Evolutionary conservation across 2,329 filamentous ascomycete species (phyloP), one percentile per base, ranked within the genome.

Genomic region (Aspergillus sp.): DNA sequence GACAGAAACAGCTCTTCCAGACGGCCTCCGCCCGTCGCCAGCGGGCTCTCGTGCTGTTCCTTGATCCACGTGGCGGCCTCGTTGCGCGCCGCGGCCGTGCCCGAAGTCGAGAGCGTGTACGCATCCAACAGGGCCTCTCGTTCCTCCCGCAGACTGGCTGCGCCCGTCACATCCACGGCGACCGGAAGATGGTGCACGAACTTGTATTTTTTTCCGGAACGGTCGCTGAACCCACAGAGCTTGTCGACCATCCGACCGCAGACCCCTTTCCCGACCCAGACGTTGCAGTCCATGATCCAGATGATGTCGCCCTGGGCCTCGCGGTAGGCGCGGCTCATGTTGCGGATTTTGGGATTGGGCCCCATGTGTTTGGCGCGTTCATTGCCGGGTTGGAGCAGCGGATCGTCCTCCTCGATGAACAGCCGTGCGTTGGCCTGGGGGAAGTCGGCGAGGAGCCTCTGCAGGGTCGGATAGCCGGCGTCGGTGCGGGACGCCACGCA

Each of bases 321-420:
- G 23, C 91, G 79, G 68, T 97, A 99, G 2, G 91, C 92, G 41
- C 91, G 84, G 69, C 92, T 97, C 79, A 97, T 90, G 70, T 99
- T 99, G 47, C 94, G 82, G 62, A 99, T 95, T 77, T 99, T 99
- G n/a, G 94, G 94, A 66, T 99, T 99, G 1, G 94, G 94, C 0
- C 95, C 95, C 52, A 97, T 80, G 52, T 83, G 80, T 57, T 81
- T 73, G 46, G 73, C 64, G 49, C 79, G 80, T 10, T 74, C 71
- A 29, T 76, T 64, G 25, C 79, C 81, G 9, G 57, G 53, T 49
- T 84, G 81, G 7, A 96, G 76, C 25, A 84, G 71, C 0, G 88
- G 84, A 67, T 96, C 91, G 54, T 96, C 88, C 46, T 88, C 83
- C 74, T 97, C 93, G 45, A 97, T 79, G 10, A 92, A 80, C 3